Evolutionary conservation across 352 stramenopile genomes (phyloP).

Genomic region (Pythium pectinolyticum): DNA sequence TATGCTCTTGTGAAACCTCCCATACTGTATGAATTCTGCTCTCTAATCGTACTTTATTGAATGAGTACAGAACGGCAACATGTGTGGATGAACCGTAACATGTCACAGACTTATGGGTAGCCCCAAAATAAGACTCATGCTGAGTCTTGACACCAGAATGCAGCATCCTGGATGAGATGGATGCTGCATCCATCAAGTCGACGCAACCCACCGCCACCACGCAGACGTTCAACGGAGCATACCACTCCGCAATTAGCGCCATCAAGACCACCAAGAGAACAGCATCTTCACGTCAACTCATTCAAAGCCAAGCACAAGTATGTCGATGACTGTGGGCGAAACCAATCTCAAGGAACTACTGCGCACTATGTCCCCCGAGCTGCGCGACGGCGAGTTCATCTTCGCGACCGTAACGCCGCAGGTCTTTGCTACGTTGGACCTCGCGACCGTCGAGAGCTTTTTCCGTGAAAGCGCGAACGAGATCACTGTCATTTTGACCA

Average conservation of each 20-base stretch:
- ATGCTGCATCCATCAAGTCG: too few relatives aligned
- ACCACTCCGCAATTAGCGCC: too few relatives aligned
- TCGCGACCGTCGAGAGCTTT: conserved; percentile 11
- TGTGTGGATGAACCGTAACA: too few relatives aligned
- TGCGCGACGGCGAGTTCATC: conserved; percentile 13
- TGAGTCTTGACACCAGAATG: too few relatives aligned
- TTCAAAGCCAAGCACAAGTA: background rate
- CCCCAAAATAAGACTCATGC: too few relatives aligned
- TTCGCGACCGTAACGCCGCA: conserved; percentile 14
- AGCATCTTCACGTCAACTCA: background rate
- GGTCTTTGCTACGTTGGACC: conserved; percentile 15
- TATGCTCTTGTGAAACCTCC: too few relatives aligned
- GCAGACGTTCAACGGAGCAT: too few relatives aligned
- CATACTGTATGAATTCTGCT: background rate
- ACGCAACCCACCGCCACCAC: too few relatives aligned
- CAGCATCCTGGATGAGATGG: too few relatives aligned
- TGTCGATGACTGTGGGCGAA: conserved; percentile 4
- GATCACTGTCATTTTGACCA: conserved; percentile 18
- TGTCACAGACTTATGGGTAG: too few relatives aligned
- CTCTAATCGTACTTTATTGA: background rate
- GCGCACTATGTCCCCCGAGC: conserved; percentile 18
- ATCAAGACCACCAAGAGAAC: too few relatives aligned
- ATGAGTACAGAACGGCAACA: background rate
- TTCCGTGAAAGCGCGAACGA: conserved; percentile 21
- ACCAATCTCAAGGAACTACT: conserved; percentile 20